Base-by-base conservation (phyloP, 768 basidiomycete genomes). In the Macrolepiota dolichaula region DNA sequence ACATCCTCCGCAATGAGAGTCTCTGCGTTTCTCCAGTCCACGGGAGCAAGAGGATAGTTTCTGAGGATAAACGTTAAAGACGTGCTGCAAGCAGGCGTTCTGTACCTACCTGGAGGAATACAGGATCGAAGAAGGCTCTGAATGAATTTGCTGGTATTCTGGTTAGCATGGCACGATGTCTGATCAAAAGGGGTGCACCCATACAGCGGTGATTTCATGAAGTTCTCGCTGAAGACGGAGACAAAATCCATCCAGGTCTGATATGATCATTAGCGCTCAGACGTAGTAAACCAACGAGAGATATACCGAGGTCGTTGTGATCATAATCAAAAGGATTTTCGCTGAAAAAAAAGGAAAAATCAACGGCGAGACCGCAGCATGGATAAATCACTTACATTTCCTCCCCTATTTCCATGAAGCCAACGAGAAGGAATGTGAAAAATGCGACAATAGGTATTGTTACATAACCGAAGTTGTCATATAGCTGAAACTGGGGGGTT, bases 341-440 rank as follows among this genome's bases (percentile, higher is more conserved):
- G 10, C 57, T 38, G 10, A 10, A 19, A 24, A 37, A 22, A 12
- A 29, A 32, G 11, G 6, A 32, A 5, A 12, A 37, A 12, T 4
- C 19, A 12, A 24, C 19, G 15, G 17, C 15, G n/a, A 9, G 29
- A 10, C 9, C 2, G 15, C 29, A 4, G 6, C 12, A 24, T 3
- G 24, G 24, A 27, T 36, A 36, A 54, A 22, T 35, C 13, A 64
- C 76, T 11, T 37, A 81, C 84, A 85, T 85, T 65, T 85, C 83
- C 63, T 84, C 81, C n/a, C 84, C 83, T 56, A 85, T 85, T 66
- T 85, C 84, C 25, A 86, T 77, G 75, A 86, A 85, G 13, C 84
- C 84, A 27, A 84, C 72, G 22, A 85, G 74, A 42, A 85, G 66
- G 78, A 85, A 85, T 1, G 83, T 77, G 4, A 82, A 75, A 64